A percentile compares a stretch with the other conserved stretches of the same genome.
Evolutionary conservation across 2,329 filamentous ascomycete species (phyloP).

Genomic region (Rhinocladiella mackenziei): DNA sequence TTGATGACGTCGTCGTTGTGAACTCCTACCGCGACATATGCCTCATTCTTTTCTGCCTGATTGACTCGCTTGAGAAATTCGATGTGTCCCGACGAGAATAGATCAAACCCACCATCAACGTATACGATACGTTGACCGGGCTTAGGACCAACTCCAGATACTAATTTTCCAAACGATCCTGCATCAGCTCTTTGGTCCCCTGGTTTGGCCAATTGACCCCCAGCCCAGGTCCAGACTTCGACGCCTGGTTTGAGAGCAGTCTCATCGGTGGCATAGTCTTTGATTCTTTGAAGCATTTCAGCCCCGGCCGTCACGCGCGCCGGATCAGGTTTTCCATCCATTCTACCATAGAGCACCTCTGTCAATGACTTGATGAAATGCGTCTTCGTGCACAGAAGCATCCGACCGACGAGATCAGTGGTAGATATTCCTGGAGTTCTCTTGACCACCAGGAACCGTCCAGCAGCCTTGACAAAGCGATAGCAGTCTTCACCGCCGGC

Average conservation of each 20-base stretch:
- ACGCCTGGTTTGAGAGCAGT: slow-evolving; percentile 73
- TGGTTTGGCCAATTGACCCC: slow-evolving; percentile 36
- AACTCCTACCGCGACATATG: slow-evolving; percentile 86
- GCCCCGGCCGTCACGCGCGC: slow-evolving; percentile 62
- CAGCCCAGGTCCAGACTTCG: slow-evolving; percentile 79
- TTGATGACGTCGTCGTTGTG: slow-evolving; percentile 96
- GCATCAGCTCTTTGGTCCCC: slow-evolving; percentile 51
- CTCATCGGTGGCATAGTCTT: slow-evolving; percentile 82
- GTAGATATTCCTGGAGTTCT: slow-evolving; percentile 94
- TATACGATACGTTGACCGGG: slow-evolving; percentile 85
- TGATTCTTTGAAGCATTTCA: slow-evolving; percentile 72
- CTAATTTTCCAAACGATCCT: slow-evolving; percentile 63
- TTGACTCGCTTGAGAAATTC: slow-evolving; percentile 82
- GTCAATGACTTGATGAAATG: slow-evolving; percentile 86
- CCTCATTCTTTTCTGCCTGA: slow-evolving; percentile 58
- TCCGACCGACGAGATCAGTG: slow-evolving; percentile 94
- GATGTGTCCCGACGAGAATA: slow-evolving; percentile 96
- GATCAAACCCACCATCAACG: slow-evolving; percentile 92
- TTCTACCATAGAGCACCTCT: slow-evolving; percentile 62
- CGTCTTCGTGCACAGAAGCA: slow-evolving; percentile 90
- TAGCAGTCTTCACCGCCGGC: slow-evolving; percentile 93
- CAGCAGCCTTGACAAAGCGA: slow-evolving; percentile 90
- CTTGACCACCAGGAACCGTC: slow-evolving; percentile 94
- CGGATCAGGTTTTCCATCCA: slow-evolving; percentile 65
- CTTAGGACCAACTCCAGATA: slow-evolving; percentile 66